Evolutionary conservation across 2,329 filamentous ascomycete genomes (phyloP), one percentile per base, ranked within the genome.

Genomic region (Xylariaceae sp.): DNA sequence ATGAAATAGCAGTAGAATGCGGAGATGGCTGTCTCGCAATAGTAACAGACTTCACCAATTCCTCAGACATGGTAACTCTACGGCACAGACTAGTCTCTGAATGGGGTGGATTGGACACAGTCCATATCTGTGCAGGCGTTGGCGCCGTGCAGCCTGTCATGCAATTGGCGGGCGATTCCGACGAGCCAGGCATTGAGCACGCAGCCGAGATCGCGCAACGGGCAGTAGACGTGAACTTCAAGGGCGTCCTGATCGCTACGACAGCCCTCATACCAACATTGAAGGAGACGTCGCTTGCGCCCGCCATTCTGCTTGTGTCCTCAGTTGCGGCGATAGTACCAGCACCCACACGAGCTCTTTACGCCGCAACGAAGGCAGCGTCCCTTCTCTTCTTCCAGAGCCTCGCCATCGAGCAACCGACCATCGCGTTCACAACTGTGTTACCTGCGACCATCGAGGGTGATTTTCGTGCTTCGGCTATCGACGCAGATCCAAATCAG

Each of bases 381-480:
- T 64, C 65, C 1, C 55, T 68, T 17, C 57, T 67, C 1, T 52
- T 68, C 14, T 67, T 60, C 42, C 64, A 68, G 45, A 62, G 64
- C 6, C 60, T 68, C 10, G 63, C 66, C 33, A 67, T 68, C 39
- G 66, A 68, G 46, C 63, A 67, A 30, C 62, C 61, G 0, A 42
- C 53, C 15, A 61, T 68, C 31, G 57, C 63, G 11, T 67, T 68
- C 49, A 60, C 59, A 1, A 62, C 60, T 19, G 33, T 67, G 2
- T 52, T 68, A 3, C 65, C 66, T 0, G 60, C 61, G 1, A 68
- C 66, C n/a, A 66, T 68, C 43, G 59, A 67, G 47, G 65, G 66
- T 2, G 62, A 63, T 51, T 68, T 68, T 44, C 64, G 66, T 4
- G 62, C 66, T 5, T 65, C 63, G 17, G 66, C 66, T 7, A 62